A percentile compares a stretch with the other conserved stretches of the same genome.
These are phyloP conservation scores for Petunia secreta DNA, from an alignment of 257 asterid genomes.

Conservation along the genomic window DNA sequence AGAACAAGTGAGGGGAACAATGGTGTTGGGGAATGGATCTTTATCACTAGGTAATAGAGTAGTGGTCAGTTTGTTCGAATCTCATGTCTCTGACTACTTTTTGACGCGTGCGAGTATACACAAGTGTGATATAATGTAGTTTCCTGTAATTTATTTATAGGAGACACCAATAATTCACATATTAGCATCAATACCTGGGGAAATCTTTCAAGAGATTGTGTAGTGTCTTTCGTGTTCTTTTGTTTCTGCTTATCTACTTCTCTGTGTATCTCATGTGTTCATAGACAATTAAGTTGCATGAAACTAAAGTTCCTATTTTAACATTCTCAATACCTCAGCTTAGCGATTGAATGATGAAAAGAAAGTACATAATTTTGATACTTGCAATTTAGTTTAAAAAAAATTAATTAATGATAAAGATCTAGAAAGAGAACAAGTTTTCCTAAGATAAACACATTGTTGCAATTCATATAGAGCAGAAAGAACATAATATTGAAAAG, in stretches of 20 bases:
- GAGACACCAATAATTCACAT: neutral
- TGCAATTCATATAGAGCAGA: too few relatives aligned
- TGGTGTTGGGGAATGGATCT: constrained; percentile 4
- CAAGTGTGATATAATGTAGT: neutral
- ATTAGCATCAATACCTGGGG: neutral
- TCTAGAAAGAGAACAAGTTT: constrained; percentile 1
- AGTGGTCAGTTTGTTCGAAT: constrained; percentile 3
- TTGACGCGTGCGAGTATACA: neutral
- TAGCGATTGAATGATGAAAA: too few relatives aligned
- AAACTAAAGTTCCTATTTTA: neutral
- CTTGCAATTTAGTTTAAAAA: neutral
- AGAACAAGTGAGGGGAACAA: constrained; percentile 9
- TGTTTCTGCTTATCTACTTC: neutral
- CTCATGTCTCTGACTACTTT: neutral
- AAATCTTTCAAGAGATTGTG: constrained; percentile 16
- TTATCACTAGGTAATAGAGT: neutral
- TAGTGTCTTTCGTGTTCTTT: constrained; percentile 5
- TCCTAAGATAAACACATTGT: neutral
- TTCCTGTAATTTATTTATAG: neutral
- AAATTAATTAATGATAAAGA: neutral
- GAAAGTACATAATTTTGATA: neutral
- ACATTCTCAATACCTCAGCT: neutral
- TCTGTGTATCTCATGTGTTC: neutral
- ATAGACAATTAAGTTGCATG: neutral
- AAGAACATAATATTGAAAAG: too few relatives aligned